phyloP scores from a whole-genome alignment of 495 filamentous ascomycete species.

The Aspergillus sparsus region DNA sequence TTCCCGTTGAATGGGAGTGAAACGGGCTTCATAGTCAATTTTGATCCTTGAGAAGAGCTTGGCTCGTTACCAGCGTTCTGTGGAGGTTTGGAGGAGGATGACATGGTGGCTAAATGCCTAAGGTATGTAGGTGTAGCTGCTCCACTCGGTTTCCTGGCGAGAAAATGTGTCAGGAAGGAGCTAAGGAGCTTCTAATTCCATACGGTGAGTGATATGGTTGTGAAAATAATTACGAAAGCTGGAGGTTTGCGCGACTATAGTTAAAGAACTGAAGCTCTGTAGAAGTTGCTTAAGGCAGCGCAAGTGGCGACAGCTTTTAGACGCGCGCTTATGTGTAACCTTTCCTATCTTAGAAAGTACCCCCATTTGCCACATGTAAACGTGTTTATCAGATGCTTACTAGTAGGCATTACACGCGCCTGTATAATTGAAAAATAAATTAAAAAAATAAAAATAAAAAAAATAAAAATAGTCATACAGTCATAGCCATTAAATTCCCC shows the following conservation, averaged over 20 bases:
- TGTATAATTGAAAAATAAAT: background rate
- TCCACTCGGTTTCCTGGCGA: background rate
- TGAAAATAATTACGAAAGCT: background rate
- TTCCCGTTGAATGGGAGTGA: constrained; percentile 31
- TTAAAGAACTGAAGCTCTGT: constrained; percentile 13
- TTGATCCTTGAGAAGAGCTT: constrained; percentile 1
- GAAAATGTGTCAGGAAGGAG: background rate
- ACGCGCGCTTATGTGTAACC: constrained; percentile 22
- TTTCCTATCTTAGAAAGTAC: background rate
- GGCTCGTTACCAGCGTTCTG: constrained; percentile 12
- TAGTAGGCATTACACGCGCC: too few relatives aligned
- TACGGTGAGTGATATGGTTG: too few relatives aligned
- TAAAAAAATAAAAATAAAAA: constrained; percentile 1
- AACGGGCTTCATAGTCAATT: constrained; percentile 30
- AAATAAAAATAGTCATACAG: constrained; percentile 40
- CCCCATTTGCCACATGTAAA: background rate
- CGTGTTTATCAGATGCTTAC: too few relatives aligned
- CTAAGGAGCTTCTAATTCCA: too few relatives aligned
- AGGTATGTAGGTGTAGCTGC: too few relatives aligned
- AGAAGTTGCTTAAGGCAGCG: constrained; percentile 27
- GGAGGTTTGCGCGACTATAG: background rate
- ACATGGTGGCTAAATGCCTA: too few relatives aligned
- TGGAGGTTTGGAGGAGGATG: constrained; percentile 19
- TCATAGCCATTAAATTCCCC: constrained; percentile 37
- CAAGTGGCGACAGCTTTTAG: constrained; percentile 22